phyloP scores from a whole-genome alignment of 2,329 filamentous ascomycete species.

The Xylariaceae sp. region DNA sequence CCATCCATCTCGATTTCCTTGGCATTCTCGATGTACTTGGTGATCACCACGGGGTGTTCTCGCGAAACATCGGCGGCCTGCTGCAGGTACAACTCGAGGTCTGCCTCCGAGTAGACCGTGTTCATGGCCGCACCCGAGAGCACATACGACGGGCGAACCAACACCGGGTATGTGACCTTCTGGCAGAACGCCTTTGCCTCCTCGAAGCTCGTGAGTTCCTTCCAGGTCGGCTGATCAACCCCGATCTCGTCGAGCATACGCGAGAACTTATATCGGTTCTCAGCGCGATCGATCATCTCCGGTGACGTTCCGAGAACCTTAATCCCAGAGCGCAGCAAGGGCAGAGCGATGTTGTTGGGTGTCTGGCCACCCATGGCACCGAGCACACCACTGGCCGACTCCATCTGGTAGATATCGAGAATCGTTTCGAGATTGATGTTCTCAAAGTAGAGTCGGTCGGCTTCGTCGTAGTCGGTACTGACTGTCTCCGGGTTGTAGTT shows the following conservation, averaged over 20 bases:
- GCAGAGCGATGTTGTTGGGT: conserved; percentile 94
- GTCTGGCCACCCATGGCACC: conserved; percentile 97
- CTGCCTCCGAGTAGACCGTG: conserved; percentile 94
- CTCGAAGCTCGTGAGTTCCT: conserved; percentile 90
- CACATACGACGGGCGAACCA: conserved; percentile 94
- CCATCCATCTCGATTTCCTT: conserved; percentile 99
- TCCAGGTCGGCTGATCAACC: conserved; percentile 97
- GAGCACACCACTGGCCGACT: conserved; percentile 76
- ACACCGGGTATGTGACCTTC: conserved; percentile 83
- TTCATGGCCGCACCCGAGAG: conserved; percentile 98
- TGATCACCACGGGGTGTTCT: conserved; percentile 96
- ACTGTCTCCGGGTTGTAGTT: conserved; percentile 83
- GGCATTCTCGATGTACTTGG: conserved; percentile 98
- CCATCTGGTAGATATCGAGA: conserved; percentile 87
- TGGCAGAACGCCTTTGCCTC: conserved; percentile 85
- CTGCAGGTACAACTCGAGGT: conserved; percentile 79
- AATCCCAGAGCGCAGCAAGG: conserved; percentile 80
- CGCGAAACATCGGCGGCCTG: conserved; percentile 91
- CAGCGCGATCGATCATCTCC: conserved; percentile 97
- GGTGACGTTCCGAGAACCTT: conserved; percentile 93
- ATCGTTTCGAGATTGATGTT: conserved; percentile 88
- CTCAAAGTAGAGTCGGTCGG: conserved; percentile 92
- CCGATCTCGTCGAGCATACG: conserved; percentile 93
- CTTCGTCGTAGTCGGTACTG: conserved; percentile 87
- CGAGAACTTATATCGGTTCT: conserved; percentile 98